phyloP scores from a whole-genome alignment of 306 rosid species.

The Quercus agrifolia region DNA sequence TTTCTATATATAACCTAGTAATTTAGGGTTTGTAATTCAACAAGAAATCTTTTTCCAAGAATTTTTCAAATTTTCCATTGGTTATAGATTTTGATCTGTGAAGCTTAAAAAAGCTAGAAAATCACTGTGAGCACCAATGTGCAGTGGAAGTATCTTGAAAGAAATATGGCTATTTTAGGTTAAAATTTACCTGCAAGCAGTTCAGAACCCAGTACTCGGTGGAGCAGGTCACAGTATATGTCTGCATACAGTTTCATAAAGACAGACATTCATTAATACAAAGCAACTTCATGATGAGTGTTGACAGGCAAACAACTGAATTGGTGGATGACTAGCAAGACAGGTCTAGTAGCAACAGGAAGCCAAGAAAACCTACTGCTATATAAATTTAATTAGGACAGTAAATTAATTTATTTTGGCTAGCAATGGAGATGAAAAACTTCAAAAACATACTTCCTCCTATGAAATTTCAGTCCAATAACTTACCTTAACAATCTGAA shows the following conservation, averaged over 20 bases:
- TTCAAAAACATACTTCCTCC: neutral
- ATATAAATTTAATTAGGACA: neutral
- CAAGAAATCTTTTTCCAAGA: neutral
- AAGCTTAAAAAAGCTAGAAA: neutral
- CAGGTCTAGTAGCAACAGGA: neutral
- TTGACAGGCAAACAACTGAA: neutral
- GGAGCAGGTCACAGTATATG: conserved; percentile 69
- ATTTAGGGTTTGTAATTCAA: neutral
- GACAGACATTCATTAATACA: conserved; percentile 1
- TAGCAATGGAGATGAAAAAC: conserved; percentile 18
- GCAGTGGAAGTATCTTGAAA: neutral
- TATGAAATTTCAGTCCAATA: neutral
- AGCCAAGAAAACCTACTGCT: neutral
- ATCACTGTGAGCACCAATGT: neutral
- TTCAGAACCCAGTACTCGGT: conserved; percentile 66
- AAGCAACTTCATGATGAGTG: neutral
- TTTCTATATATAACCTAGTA: neutral
- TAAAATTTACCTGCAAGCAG: conserved; percentile 58
- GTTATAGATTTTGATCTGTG: neutral
- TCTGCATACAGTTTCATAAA: conserved; percentile 44
- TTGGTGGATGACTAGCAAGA: conserved; percentile 1
- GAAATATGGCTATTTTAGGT: neutral
- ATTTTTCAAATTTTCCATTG: neutral
- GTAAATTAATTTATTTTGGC: neutral
- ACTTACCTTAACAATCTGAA: conserved; percentile 75